Conservation (phyloP, 768 basidiomycete species). For the Kwoniella dendrophila region DNA sequence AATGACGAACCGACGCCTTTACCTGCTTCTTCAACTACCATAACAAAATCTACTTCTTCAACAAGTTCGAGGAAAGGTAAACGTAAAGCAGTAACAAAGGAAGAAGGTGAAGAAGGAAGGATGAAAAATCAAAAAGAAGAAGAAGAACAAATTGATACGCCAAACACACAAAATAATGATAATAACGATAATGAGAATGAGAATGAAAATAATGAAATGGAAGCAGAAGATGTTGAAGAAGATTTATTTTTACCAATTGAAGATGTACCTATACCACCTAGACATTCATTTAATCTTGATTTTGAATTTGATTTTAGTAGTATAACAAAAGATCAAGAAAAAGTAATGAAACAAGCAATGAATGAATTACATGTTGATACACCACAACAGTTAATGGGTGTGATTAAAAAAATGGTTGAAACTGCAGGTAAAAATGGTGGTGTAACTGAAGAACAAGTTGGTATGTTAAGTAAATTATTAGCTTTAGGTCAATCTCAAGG, state of each 20-base stretch:
- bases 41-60: background rate
- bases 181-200: constrained; percentile 3
- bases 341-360: constrained; percentile 32
- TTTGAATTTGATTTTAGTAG: too few relatives aligned
- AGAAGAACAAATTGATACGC: too few relatives aligned
- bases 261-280: constrained; percentile 32
- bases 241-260: constrained; percentile 38
- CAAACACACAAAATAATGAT: constrained; percentile 1
- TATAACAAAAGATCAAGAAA: constrained; percentile 25
- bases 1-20: too few relatives aligned
- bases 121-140: too few relatives aligned
- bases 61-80: constrained; percentile 1
- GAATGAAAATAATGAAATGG: background rate
- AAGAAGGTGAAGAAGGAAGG: constrained; percentile 1
- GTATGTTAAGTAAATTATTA: constrained; percentile 25
- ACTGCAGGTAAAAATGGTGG: constrained; percentile 32
- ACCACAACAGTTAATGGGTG: constrained; percentile 28
- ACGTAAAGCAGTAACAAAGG: background rate
- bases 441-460: constrained; percentile 30
- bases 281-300: too few relatives aligned
- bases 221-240: constrained; percentile 33
- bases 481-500: constrained; percentile 26
- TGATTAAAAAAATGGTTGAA: constrained; percentile 36
- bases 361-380: constrained; percentile 32
- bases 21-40: background rate